These are phyloP conservation scores for Chalaropsis ovoidea DNA, from an alignment of 2,329 filamentous ascomycete species.

Conservation along the genomic window DNA sequence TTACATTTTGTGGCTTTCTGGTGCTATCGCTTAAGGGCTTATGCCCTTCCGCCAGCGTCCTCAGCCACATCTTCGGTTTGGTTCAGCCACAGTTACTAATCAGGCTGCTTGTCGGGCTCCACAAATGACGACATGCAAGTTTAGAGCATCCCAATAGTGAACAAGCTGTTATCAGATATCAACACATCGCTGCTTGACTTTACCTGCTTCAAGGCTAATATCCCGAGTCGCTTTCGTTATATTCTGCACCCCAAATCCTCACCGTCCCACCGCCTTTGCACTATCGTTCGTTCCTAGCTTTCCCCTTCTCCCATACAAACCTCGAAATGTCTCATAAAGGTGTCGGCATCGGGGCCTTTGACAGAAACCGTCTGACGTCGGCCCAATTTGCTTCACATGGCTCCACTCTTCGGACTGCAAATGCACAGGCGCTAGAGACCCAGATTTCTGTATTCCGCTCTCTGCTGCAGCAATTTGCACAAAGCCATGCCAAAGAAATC, in stretches of 20 bases:
- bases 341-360: conserved; percentile 83
- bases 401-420: conserved; percentile 69
- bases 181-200: neutral
- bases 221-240: too few species aligned
- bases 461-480: conserved; percentile 84
- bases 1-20: conserved; percentile 16
- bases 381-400: conserved; percentile 89
- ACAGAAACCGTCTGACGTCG: conserved; percentile 70
- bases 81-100: conserved; percentile 21
- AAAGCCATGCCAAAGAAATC: conserved; percentile 91
- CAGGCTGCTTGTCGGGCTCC: neutral
- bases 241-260: neutral
- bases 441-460: conserved; percentile 95
- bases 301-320: neutral
- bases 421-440: conserved; percentile 76
- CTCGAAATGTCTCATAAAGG: conserved; percentile 60
- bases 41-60: conserved; percentile 15
- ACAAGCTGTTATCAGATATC: neutral
- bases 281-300: neutral
- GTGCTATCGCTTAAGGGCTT: conserved; percentile 17
- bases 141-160: neutral
- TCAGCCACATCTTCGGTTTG: conserved; percentile 9
- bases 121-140: conserved; percentile 21
- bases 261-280: neutral
- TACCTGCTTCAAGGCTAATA: neutral